Conservation (phyloP, 129 eudicot species). For the Chrysanthemum seticuspe region DNA sequence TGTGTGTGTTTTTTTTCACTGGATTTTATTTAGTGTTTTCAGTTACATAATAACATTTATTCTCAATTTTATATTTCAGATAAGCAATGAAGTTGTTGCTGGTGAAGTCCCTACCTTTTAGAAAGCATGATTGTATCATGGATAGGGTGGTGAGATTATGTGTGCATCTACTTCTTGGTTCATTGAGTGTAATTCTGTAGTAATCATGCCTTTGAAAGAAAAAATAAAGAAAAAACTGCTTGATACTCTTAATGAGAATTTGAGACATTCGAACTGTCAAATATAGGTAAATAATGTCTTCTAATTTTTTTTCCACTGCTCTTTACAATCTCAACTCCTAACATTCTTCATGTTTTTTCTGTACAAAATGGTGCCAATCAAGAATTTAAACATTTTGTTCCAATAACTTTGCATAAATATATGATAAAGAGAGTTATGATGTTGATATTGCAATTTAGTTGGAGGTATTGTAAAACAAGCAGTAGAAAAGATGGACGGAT, state of each 20-base stretch:
- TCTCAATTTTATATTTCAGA: slow-evolving; percentile 43
- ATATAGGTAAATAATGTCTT: slow-evolving; percentile 30
- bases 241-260: slow-evolving; percentile 71
- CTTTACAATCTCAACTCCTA: no score
- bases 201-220: slow-evolving; percentile 58
- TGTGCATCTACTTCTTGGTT: slow-evolving; percentile 68
- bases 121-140: slow-evolving; percentile 92
- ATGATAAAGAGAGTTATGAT: no score
- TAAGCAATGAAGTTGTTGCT: slow-evolving; percentile 69
- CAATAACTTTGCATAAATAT: no score
- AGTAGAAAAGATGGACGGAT: slow-evolving; percentile 87
- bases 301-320: no score
- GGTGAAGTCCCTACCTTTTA: slow-evolving; percentile 86
- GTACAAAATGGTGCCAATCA: no score
- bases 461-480: slow-evolving; percentile 58
- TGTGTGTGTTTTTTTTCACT: no score
- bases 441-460: neutral
- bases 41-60: neutral
- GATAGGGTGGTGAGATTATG: slow-evolving; percentile 97
- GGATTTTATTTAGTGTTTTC: no score
- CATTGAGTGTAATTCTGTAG: slow-evolving; percentile 71
- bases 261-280: slow-evolving; percentile 78
- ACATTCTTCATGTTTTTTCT: neutral
- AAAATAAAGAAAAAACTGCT: slow-evolving; percentile 69
- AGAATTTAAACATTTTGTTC: no score